Evolutionary conservation across 345 rosid species (phyloP).

Genomic region (Aethionema arabicum): DNA sequence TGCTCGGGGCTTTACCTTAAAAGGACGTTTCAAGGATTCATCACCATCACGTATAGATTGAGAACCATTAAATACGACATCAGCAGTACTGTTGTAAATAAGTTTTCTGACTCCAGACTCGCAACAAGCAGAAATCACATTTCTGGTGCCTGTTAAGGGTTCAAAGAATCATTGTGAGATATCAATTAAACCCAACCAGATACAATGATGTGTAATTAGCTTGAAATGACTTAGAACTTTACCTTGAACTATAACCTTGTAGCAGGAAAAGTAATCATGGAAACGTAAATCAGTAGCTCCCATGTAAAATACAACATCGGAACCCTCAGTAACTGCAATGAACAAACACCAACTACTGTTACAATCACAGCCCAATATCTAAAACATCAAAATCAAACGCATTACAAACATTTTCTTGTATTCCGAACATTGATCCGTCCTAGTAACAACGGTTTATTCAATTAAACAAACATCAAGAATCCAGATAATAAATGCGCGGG

Average conservation of each 20-base stretch:
- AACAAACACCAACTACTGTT: conserved; percentile 15
- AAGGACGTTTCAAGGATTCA: conserved; percentile 59
- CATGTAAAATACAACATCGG: conserved; percentile 67
- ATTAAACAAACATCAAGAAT: conserved; percentile 7
- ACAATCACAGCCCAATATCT: conserved; percentile 19
- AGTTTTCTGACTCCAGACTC: conserved; percentile 78
- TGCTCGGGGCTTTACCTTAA: conserved; percentile 50
- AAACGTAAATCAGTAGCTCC: conserved; percentile 51
- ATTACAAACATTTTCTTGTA: conserved; percentile 12
- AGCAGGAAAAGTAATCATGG: conserved; percentile 52
- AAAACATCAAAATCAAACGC: conserved; percentile 18
- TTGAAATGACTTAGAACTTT: conserved; percentile 1
- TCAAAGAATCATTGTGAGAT: neutral
- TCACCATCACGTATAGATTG: conserved; percentile 59
- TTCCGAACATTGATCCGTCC: conserved; percentile 5
- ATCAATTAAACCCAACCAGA: neutral
- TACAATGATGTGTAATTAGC: neutral
- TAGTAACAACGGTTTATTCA: neutral
- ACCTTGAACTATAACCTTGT: conserved; percentile 86
- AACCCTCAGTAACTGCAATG: conserved; percentile 70
- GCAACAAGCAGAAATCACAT: conserved; percentile 72
- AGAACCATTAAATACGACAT: conserved; percentile 82
- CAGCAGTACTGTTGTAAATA: conserved; percentile 79
- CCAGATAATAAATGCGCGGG: conserved; percentile 5
- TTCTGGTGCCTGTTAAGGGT: conserved; percentile 62